A percentile compares a stretch with the other conserved stretches of the same genome.
These are phyloP conservation scores for Kodamaea ohmeri DNA, from an alignment of 1,139 yeast genomes.

Conservation along the genomic window DNA sequence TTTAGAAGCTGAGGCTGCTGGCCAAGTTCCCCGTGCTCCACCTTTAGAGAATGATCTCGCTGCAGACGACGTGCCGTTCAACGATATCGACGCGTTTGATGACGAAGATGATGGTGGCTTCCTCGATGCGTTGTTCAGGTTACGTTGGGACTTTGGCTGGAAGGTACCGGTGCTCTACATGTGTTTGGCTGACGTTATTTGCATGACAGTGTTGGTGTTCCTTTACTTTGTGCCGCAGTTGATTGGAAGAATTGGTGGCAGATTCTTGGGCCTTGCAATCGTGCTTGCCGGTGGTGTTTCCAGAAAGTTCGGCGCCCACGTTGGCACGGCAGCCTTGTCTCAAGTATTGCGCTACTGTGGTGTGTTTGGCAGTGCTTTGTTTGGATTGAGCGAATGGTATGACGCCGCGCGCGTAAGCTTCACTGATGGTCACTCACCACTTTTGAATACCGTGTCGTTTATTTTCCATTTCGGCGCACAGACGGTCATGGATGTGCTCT, in stretches of 20 bases:
- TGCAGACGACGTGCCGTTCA: constrained; percentile 15
- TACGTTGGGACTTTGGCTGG: constrained; percentile 29
- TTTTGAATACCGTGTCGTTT: not conserved
- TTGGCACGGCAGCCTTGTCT: no score
- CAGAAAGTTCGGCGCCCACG: no score
- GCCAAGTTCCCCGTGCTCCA: no score
- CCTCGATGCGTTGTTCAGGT: constrained; percentile 28
- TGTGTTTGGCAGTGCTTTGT: not conserved
- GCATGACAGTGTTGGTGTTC: constrained; percentile 41
- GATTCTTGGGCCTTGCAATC: constrained; percentile 13
- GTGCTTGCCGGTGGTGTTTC: no score
- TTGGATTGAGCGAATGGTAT: not conserved
- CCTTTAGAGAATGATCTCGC: constrained; percentile 12
- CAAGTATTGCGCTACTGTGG: not conserved
- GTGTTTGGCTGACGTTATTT: constrained; percentile 40
- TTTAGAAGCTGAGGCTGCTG: no score
- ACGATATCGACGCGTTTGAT: constrained; percentile 9
- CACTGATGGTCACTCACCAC: not conserved
- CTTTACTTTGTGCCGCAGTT: constrained; percentile 57
- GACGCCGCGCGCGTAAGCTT: not conserved
- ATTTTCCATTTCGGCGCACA: not conserved
- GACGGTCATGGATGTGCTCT: not conserved
- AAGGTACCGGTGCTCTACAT: constrained; percentile 37
- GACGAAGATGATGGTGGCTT: constrained; percentile 14
- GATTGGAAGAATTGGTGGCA: constrained; percentile 38